These are phyloP conservation scores for Phallus indusiatus DNA, from an alignment of 768 basidiomycete species.

Conservation along the genomic window DNA sequence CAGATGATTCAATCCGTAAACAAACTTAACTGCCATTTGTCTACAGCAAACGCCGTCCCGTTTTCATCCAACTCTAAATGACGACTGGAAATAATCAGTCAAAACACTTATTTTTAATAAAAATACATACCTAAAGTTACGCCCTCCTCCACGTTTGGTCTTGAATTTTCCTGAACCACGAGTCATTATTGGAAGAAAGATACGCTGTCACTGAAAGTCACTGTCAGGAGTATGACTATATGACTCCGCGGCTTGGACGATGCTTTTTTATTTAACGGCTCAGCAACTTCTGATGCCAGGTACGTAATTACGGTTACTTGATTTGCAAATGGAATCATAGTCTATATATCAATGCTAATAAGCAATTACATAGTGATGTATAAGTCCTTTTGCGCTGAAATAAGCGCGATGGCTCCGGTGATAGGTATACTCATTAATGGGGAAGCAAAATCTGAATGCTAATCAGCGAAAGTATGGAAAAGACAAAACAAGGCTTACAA, in stretches of 20 bases:
- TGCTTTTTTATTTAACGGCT: neutral
- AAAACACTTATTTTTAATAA: constrained; percentile 8
- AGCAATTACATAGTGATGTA: too few species aligned
- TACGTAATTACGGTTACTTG: neutral
- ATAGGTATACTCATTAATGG: constrained; percentile 6
- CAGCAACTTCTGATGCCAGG: neutral
- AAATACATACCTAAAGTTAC: constrained; percentile 59
- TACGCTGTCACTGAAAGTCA: neutral
- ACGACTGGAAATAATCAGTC: constrained; percentile 10
- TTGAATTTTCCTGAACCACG: constrained; percentile 62
- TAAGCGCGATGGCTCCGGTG: neutral
- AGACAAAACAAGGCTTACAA: neutral
- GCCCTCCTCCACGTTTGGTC: constrained; percentile 79
- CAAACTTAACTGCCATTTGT: constrained; percentile 32
- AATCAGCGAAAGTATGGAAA: neutral
- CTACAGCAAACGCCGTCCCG: constrained; percentile 42
- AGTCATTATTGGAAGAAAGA: neutral
- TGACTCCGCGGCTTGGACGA: too few species aligned
- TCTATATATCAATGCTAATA: too few species aligned
- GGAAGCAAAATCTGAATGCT: neutral
- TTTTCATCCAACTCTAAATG: constrained; percentile 44
- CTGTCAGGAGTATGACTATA: neutral
- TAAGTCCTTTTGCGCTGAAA: neutral
- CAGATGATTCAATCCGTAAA: constrained; percentile 5
- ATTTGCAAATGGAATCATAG: too few species aligned